Conservation (phyloP, 2,329 filamentous ascomycete species). For the Hymenoscyphus linearis region DNA sequence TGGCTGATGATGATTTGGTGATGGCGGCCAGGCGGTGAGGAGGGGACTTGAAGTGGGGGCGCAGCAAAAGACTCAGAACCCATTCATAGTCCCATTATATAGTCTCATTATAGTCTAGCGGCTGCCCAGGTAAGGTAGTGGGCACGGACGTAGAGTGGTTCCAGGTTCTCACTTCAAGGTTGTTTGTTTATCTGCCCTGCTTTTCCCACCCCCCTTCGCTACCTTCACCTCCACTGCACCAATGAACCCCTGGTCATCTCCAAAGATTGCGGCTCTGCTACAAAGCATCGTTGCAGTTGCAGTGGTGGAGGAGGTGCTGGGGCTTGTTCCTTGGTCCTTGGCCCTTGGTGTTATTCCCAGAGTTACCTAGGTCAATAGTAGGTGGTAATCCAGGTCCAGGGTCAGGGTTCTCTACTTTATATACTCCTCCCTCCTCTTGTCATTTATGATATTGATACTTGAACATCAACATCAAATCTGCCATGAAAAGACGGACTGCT, state of each 20-base stretch:
- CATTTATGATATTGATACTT: not conserved
- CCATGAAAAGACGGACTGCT: not conserved
- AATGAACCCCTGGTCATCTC: no score
- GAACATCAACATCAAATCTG: not conserved
- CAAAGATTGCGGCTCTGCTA: slow-evolving; percentile 6
- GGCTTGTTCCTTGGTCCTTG: slow-evolving; percentile 12
- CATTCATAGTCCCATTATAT: not conserved
- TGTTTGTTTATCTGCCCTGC: not conserved
- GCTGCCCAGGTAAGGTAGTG: no score
- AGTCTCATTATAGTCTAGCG: no score
- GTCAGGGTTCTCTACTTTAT: slow-evolving; percentile 11
- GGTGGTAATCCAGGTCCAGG: no score
- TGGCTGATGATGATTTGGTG: not conserved
- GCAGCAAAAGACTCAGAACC: not conserved
- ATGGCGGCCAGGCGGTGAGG: no score
- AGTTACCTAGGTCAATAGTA: no score
- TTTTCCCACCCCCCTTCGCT: not conserved
- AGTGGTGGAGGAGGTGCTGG: slow-evolving; percentile 13
- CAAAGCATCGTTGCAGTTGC: not conserved
- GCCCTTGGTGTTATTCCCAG: no score
- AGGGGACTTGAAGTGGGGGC: not conserved
- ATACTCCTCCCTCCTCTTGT: not conserved
- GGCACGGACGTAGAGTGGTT: no score
- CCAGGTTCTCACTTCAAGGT: not conserved
- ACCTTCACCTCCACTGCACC: not conserved